These are phyloP conservation scores for Elongisporangium senticosum DNA, from an alignment of 352 stramenopile species.

Conservation along the genomic window DNA sequence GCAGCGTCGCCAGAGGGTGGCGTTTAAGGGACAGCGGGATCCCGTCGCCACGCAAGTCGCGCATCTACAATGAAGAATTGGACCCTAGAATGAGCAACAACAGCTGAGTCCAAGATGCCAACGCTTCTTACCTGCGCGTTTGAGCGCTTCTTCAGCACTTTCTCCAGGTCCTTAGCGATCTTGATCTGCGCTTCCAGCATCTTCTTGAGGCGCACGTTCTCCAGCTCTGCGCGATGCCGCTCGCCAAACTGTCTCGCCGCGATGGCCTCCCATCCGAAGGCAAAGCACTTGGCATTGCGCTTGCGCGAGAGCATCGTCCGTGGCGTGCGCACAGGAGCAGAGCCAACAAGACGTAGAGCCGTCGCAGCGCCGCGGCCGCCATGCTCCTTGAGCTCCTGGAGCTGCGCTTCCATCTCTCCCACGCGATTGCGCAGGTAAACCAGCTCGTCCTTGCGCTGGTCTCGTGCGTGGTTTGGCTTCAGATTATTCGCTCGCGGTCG, in stretches of 20 bases:
- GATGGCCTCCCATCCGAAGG: constrained; percentile 37
- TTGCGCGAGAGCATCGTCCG: background rate
- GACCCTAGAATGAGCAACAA: background rate
- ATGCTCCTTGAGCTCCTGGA: constrained; percentile 12
- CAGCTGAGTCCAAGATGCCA: background rate
- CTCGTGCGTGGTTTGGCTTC: constrained; percentile 24
- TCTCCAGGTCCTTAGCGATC: constrained; percentile 34
- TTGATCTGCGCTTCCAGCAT: constrained; percentile 49
- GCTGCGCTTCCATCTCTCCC: constrained; percentile 19
- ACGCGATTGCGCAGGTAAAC: constrained; percentile 18
- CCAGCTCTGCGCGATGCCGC: constrained; percentile 30
- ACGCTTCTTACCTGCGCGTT: constrained; percentile 25
- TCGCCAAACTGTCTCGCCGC: constrained; percentile 29
- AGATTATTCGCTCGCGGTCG: background rate
- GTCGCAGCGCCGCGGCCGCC: background rate
- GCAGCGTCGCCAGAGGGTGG: constrained; percentile 8
- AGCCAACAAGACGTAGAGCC: background rate
- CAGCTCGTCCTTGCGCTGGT: constrained; percentile 19
- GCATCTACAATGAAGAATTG: background rate
- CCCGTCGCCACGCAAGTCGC: constrained; percentile 5
- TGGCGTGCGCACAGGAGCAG: background rate
- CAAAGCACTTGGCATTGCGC: background rate
- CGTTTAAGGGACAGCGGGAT: constrained; percentile 3
- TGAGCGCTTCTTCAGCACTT: constrained; percentile 24
- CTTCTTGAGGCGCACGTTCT: constrained; percentile 40